Conservation (phyloP, 768 basidiomycete genomes). For the Psilocybe sp. region DNA sequence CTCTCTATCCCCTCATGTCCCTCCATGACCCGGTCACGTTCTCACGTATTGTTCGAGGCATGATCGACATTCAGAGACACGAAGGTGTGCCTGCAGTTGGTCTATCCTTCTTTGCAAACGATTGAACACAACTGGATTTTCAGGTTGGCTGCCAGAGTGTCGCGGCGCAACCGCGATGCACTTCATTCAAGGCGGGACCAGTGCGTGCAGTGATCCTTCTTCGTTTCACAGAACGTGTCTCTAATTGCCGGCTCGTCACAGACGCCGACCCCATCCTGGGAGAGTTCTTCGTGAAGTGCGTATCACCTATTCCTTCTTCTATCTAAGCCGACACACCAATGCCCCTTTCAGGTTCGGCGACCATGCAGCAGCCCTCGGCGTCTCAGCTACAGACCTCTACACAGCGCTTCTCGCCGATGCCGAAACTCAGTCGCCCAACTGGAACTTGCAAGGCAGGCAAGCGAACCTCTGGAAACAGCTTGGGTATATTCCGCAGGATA, state of each 20-base stretch:
- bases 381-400: conserved; percentile 50
- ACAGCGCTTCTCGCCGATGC: conserved; percentile 58
- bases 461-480: conserved; percentile 53
- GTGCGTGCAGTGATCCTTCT: conserved; percentile 33
- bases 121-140: neutral
- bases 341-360: conserved; percentile 41
- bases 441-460: conserved; percentile 63
- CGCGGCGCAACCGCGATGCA: conserved; percentile 52
- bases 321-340: neutral
- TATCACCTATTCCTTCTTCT: neutral
- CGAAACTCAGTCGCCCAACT: conserved; percentile 53
- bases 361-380: conserved; percentile 43
- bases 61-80: conserved; percentile 66
- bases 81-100: conserved; percentile 39
- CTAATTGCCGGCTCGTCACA: conserved; percentile 14
- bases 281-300: conserved; percentile 65
- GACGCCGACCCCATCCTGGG: conserved; percentile 63
- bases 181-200: conserved; percentile 59
- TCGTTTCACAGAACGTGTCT: neutral
- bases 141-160: conserved; percentile 69
- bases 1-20: conserved; percentile 60
- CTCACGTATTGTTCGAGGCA: conserved; percentile 56
- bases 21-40: conserved; percentile 61
- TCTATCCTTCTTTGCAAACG: neutral
- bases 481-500: conserved; percentile 39